A percentile compares a stretch with the other conserved stretches of the same genome.
Evolutionary conservation across 768 basidiomycete genomes (phyloP).

Genomic region (Mycena albidolilacea): DNA sequence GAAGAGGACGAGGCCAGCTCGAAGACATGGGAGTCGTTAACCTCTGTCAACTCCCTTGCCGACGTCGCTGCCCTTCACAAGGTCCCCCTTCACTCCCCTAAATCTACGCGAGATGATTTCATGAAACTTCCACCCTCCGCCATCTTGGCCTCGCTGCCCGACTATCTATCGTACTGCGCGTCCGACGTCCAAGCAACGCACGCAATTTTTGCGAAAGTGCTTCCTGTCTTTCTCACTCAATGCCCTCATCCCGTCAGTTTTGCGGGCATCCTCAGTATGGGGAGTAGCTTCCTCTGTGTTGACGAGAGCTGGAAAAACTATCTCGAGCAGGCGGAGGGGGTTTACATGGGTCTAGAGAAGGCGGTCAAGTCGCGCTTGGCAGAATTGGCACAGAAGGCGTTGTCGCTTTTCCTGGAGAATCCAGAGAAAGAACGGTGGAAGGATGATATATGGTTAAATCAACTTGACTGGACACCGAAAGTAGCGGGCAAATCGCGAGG

Average conservation of each 20-base stretch:
- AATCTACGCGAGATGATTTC: conserved; percentile 74
- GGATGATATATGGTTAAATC: conserved; percentile 86
- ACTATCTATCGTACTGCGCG: conserved; percentile 90
- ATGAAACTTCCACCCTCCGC: conserved; percentile 76
- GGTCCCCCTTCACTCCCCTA: conserved; percentile 33
- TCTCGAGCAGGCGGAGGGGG: conserved; percentile 80
- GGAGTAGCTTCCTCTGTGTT: conserved; percentile 91
- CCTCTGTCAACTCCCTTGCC: conserved; percentile 91
- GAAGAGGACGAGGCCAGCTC: conserved; percentile 41
- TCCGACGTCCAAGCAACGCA: conserved; percentile 90
- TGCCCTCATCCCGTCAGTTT: conserved; percentile 97
- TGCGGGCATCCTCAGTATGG: conserved; percentile 92
- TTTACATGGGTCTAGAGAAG: conserved; percentile 80
- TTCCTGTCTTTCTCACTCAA: conserved; percentile 84
- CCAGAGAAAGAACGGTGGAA: conserved; percentile 66
- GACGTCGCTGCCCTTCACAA: conserved; percentile 91
- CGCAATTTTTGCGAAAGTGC: conserved; percentile 79
- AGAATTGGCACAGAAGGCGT: conserved; percentile 74
- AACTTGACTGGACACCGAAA: conserved; percentile 97
- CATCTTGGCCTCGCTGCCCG: conserved; percentile 74
- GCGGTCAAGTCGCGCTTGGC: conserved; percentile 73
- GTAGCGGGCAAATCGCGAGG: conserved; percentile 79
- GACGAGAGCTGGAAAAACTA: conserved; percentile 93
- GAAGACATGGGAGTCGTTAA: conserved; percentile 93
- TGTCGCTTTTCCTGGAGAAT: conserved; percentile 56